These are phyloP conservation scores for Ascochyta rabiei DNA, from an alignment of 2,329 filamentous ascomycete genomes.

Conservation along the genomic window DNA sequence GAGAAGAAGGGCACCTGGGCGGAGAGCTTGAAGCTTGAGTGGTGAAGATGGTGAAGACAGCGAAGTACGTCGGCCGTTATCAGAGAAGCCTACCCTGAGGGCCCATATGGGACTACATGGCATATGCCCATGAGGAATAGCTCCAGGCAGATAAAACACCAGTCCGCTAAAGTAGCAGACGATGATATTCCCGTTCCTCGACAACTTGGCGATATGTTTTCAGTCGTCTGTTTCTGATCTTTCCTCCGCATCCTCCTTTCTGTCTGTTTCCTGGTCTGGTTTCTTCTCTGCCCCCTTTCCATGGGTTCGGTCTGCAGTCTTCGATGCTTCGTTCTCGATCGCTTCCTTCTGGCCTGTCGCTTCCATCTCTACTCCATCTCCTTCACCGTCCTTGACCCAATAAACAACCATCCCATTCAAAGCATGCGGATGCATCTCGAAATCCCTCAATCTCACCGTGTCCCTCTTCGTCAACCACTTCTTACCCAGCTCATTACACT, in stretches of 20 bases:
- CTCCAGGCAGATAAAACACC: too few relatives aligned
- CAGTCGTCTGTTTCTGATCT: background rate
- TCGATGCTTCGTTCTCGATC: background rate
- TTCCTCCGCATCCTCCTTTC: background rate
- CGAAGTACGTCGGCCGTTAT: too few relatives aligned
- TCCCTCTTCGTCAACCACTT: conserved; percentile 28
- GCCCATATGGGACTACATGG: too few relatives aligned
- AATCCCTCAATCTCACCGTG: conserved; percentile 27
- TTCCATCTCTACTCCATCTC: background rate
- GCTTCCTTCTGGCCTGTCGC: background rate
- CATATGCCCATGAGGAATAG: too few relatives aligned
- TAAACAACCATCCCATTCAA: conserved; percentile 45
- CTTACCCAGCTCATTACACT: conserved; percentile 39
- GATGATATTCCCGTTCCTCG: too few relatives aligned
- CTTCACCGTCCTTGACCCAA: conserved; percentile 10
- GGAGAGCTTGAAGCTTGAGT: conserved; percentile 41
- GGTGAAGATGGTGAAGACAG: conserved; percentile 29
- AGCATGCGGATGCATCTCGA: conserved; percentile 40
- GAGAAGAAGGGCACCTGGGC: conserved; percentile 58
- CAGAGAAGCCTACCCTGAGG: too few relatives aligned
- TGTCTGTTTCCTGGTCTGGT: background rate
- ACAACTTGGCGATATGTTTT: background rate
- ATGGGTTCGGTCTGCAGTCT: background rate
- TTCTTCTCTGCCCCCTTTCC: background rate
- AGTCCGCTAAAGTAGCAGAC: too few relatives aligned